Percentiles rank a stretch among this genome's conserved stretches.
Evolutionary conservation across 1,284 basidiomycete species (phyloP).

Genomic region (Gastroboletus turbinatus): DNA sequence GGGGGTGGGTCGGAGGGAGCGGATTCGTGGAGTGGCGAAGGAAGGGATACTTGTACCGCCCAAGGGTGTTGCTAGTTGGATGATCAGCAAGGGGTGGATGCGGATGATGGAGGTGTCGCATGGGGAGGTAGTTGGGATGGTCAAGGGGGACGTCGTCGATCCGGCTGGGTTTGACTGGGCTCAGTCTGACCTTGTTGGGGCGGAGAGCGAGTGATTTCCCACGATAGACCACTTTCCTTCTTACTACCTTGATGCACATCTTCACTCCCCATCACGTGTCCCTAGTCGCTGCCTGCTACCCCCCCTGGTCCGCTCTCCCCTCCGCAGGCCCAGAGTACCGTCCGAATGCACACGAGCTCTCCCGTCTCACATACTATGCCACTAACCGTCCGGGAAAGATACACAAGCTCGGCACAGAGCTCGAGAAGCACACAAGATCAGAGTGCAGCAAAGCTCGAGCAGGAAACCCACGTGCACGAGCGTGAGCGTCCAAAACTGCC

Average conservation of each 20-base stretch:
- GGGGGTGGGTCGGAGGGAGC: constrained; percentile 52
- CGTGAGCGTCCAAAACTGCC: constrained; percentile 51
- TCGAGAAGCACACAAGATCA: constrained; percentile 74
- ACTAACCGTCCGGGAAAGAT: constrained; percentile 89
- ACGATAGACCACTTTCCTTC: background rate
- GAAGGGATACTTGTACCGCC: constrained; percentile 62
- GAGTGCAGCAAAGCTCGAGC: constrained; percentile 70
- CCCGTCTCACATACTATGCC: constrained; percentile 90
- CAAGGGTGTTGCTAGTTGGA: constrained; percentile 63
- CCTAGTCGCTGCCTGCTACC: constrained; percentile 90
- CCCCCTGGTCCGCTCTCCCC: constrained; percentile 75
- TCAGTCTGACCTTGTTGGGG: constrained; percentile 47
- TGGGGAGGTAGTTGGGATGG: constrained; percentile 43
- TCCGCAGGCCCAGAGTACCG: constrained; percentile 79
- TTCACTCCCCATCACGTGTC: constrained; percentile 86
- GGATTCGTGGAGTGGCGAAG: constrained; percentile 53
- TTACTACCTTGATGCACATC: constrained; percentile 40
- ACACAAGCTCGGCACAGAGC: constrained; percentile 79
- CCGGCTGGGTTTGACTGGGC: constrained; percentile 42
- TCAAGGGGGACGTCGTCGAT: constrained; percentile 47
- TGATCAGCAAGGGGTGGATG: constrained; percentile 69
- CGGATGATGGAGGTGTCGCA: constrained; percentile 39
- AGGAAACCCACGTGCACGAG: constrained; percentile 76
- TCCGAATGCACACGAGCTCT: constrained; percentile 89
- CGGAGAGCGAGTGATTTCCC: constrained; percentile 48